Conservation (phyloP, 2,329 filamentous ascomycete species). For the Arthrobotrys entomopaga region DNA sequence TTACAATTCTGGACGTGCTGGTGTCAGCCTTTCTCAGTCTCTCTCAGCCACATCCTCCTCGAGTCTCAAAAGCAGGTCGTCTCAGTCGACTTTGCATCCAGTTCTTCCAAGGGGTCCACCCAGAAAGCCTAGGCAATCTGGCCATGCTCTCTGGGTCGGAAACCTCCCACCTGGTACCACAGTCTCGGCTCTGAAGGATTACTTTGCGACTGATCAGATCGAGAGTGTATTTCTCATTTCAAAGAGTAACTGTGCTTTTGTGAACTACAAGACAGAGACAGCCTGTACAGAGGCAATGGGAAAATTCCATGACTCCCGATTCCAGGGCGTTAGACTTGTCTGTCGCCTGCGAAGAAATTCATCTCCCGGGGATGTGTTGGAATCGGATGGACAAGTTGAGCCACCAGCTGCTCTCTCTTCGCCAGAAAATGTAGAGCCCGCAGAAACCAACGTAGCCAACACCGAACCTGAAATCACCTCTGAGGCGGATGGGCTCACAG, state of each 20-base stretch:
- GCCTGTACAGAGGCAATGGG: slow-evolving; percentile 80
- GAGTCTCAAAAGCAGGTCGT: slow-evolving; percentile 40
- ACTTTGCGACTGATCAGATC: slow-evolving; percentile 81
- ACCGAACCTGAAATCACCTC: slow-evolving; percentile 16
- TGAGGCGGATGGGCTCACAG: slow-evolving; percentile 23
- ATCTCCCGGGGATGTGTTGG: slow-evolving; percentile 61
- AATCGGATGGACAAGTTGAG: slow-evolving; percentile 46
- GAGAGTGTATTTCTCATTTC: slow-evolving; percentile 94
- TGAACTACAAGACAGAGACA: slow-evolving; percentile 86
- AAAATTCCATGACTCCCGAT: slow-evolving; percentile 88
- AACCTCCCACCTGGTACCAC: slow-evolving; percentile 87
- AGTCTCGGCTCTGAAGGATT: slow-evolving; percentile 84
- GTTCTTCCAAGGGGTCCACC: slow-evolving; percentile 70
- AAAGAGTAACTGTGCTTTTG: slow-evolving; percentile 96
- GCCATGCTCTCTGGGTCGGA: slow-evolving; percentile 94
- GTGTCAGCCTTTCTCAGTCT: slow-evolving; percentile 29
- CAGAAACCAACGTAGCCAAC: neutral
- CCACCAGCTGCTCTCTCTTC: slow-evolving; percentile 9
- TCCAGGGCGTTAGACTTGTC: slow-evolving; percentile 84
- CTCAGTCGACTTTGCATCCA: slow-evolving; percentile 51
- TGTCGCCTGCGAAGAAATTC: slow-evolving; percentile 77
- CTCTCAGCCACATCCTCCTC: slow-evolving; percentile 27
- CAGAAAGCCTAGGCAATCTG: slow-evolving; percentile 75
- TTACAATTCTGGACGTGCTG: slow-evolving; percentile 24
- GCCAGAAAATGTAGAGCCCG: slow-evolving; percentile 21